These are phyloP conservation scores for Luffa acutangula DNA, from an alignment of 306 rosid genomes.

Conservation along the genomic window DNA sequence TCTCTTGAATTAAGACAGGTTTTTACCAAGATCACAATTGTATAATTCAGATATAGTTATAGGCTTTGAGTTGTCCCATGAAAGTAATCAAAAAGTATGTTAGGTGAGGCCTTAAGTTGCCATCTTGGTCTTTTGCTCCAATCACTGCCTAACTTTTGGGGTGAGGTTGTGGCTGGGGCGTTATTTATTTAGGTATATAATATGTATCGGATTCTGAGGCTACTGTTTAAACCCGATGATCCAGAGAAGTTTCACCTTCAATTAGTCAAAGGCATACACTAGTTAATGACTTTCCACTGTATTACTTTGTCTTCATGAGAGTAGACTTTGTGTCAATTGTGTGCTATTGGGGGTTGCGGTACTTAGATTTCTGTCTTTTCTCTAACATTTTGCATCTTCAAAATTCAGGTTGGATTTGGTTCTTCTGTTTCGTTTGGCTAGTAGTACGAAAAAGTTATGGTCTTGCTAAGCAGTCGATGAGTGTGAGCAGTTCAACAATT, in stretches of 20 bases:
- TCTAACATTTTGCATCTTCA: not conserved
- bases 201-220: too few species aligned
- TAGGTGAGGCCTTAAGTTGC: too few species aligned
- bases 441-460: conserved; percentile 42
- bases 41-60: too few species aligned
- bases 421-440: conserved; percentile 49
- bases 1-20: too few species aligned
- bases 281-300: not conserved
- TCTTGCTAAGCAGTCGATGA: conserved; percentile 45
- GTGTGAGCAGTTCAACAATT: conserved; percentile 39
- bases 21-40: too few species aligned
- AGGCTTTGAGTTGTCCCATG: too few species aligned
- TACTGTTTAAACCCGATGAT: not conserved
- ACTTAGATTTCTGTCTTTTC: not conserved
- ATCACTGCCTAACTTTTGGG: too few species aligned
- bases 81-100: too few species aligned
- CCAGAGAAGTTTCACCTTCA: not conserved
- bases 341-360: not conserved
- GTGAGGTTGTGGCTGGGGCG: too few species aligned
- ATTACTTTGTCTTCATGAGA: not conserved
- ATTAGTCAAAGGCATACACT: not conserved
- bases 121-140: too few species aligned
- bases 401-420: conserved; percentile 65
- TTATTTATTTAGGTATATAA: too few species aligned
- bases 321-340: conserved; percentile 1